These are phyloP conservation scores for Phylloporus gajari DNA, from an alignment of 1,284 basidiomycete genomes.

Conservation along the genomic window DNA sequence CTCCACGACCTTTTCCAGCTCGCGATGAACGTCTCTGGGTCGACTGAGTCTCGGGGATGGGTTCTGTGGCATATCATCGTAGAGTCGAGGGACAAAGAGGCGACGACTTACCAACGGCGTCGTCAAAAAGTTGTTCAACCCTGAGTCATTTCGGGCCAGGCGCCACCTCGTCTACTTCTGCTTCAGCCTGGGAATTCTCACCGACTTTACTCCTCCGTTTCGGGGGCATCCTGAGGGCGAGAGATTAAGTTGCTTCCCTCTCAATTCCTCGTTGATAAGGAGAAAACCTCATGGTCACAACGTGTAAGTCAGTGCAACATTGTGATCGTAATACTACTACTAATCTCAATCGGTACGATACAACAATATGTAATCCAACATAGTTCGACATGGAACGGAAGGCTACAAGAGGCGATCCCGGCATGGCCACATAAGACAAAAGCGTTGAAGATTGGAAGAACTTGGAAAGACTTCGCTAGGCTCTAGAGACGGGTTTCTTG, in stretches of 20 bases:
- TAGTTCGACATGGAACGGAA: neutral
- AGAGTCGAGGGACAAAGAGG: neutral
- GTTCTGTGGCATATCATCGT: neutral
- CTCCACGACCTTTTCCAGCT: neutral
- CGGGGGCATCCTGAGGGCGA: neutral
- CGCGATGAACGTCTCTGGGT: neutral
- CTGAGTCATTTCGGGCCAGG: no score
- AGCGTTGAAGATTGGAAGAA: no score
- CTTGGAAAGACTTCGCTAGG: neutral
- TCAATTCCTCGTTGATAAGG: neutral
- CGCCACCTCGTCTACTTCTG: neutral
- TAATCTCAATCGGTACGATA: neutral
- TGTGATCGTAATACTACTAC: neutral
- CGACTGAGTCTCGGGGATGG: neutral
- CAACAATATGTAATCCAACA: neutral
- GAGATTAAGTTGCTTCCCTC: neutral
- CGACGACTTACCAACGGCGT: neutral
- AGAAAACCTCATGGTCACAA: neutral
- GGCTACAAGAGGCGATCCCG: neutral
- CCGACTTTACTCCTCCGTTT: neutral
- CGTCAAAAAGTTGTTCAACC: neutral
- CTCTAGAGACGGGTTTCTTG: neutral
- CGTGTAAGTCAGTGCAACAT: neutral
- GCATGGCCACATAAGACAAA: neutral
- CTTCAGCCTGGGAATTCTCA: neutral